phyloP scores from a whole-genome alignment of 768 basidiomycete genomes.

The Coprinopsis marcescibilis region DNA sequence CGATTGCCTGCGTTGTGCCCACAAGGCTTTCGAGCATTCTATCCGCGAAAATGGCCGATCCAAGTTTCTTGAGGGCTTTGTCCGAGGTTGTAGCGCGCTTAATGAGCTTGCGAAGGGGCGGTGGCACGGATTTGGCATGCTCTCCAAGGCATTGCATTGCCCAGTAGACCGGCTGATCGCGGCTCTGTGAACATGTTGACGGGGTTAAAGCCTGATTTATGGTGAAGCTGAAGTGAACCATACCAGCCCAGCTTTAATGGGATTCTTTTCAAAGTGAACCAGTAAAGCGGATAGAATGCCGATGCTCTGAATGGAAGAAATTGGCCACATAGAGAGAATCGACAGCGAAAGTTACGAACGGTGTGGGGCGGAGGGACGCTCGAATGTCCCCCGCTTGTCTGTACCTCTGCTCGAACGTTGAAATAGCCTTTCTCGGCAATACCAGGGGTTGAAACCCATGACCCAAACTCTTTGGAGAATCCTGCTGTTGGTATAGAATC shows the following conservation, averaged over 20 bases:
- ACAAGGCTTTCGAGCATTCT: conserved; percentile 39
- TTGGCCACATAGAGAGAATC: neutral
- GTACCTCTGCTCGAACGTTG: conserved; percentile 58
- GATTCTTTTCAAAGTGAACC: conserved; percentile 62
- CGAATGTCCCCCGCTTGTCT: conserved; percentile 77
- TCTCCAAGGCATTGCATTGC: conserved; percentile 62
- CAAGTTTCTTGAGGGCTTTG: conserved; percentile 44
- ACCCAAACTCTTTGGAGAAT: conserved; percentile 44
- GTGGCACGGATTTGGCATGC: conserved; percentile 51
- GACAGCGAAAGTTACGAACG: conserved; percentile 30
- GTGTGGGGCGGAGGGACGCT: conserved; percentile 81
- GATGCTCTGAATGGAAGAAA: conserved; percentile 48
- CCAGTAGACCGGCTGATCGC: conserved; percentile 52
- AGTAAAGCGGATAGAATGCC: conserved; percentile 74
- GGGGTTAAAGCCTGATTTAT: neutral
- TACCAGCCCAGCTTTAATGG: conserved; percentile 48
- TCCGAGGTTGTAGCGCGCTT: conserved; percentile 42
- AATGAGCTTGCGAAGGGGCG: conserved; percentile 41
- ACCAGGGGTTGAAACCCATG: conserved; percentile 53
- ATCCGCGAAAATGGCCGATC: conserved; percentile 38
- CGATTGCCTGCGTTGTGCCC: conserved; percentile 74
- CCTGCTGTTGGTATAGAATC: conserved; percentile 29
- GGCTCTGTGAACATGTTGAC: conserved; percentile 30
- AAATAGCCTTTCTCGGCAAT: conserved; percentile 73
- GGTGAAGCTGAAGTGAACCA: conserved; percentile 12